Evolutionary conservation across 2,329 filamentous ascomycete genomes (phyloP).

Genomic region (Colletotrichum acutatum): DNA sequence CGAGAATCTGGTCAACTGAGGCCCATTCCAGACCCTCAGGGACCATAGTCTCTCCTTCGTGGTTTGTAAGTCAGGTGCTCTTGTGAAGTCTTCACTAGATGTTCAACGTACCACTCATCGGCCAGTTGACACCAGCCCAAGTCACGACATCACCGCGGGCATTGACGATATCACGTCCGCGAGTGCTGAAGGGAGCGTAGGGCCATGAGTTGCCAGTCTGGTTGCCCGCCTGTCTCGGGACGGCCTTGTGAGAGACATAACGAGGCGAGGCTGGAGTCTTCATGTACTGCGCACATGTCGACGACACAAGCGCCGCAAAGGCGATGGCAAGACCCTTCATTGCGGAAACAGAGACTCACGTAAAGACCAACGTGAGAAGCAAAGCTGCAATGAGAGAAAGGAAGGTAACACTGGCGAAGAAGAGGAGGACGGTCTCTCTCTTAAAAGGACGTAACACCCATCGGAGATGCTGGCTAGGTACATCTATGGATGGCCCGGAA

Average conservation of each 20-base stretch:
- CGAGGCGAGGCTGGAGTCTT: conserved; percentile 15
- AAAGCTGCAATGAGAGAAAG: neutral
- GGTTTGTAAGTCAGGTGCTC: conserved; percentile 67
- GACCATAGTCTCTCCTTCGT: conserved; percentile 66
- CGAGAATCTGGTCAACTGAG: conserved; percentile 59
- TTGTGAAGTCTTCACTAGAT: conserved; percentile 50
- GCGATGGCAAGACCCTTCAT: conserved; percentile 26
- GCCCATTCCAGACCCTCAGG: conserved; percentile 66
- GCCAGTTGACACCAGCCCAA: conserved; percentile 64
- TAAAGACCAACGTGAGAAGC: neutral
- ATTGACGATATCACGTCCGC: conserved; percentile 51
- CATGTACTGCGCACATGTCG: conserved; percentile 27
- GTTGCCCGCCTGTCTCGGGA: conserved; percentile 20
- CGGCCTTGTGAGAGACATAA: neutral
- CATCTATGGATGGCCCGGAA: neutral
- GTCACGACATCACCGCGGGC: conserved; percentile 48
- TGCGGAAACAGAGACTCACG: conserved; percentile 1
- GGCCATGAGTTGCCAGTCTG: conserved; percentile 38
- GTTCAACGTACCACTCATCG: conserved; percentile 64
- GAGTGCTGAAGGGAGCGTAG: conserved; percentile 51
- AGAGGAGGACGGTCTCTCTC: neutral
- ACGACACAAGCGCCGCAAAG: conserved; percentile 22
- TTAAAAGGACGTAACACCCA: conserved; percentile 8
- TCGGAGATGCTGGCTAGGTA: neutral
- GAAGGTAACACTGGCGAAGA: neutral